Percentiles rank a stretch among this genome's conserved stretches.
phyloP scores from a whole-genome alignment of 1,139 yeast genomes.

The Sugiyamaella sp. region DNA sequence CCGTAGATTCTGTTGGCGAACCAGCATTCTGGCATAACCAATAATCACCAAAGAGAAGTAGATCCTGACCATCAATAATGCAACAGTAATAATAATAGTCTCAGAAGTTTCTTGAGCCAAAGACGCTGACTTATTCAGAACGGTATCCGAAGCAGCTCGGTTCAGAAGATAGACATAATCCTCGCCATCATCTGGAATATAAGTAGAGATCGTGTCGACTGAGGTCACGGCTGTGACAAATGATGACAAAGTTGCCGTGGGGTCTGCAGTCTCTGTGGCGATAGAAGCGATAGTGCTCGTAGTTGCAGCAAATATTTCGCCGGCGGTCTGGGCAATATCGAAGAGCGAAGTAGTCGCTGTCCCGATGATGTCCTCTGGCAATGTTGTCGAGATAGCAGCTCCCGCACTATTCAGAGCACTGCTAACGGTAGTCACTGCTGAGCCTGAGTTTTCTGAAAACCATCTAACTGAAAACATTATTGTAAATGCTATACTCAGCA shows the following conservation, averaged over 20 bases:
- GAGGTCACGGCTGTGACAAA: constrained; percentile 18
- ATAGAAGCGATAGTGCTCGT: constrained; percentile 14
- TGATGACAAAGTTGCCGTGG: background rate
- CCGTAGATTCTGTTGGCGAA: constrained; percentile 41
- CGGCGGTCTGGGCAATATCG: too few relatives aligned
- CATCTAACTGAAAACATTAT: constrained; percentile 73
- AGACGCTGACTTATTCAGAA: constrained; percentile 60
- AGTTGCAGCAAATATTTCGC: constrained; percentile 21
- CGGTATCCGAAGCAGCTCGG: constrained; percentile 15
- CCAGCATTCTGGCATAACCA: constrained; percentile 56
- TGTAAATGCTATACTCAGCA: constrained; percentile 68
- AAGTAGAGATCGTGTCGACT: constrained; percentile 7
- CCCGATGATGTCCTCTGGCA: constrained; percentile 3
- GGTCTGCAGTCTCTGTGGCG: background rate
- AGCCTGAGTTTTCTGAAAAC: constrained; percentile 50
- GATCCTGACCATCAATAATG: constrained; percentile 56
- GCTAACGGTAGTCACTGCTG: background rate
- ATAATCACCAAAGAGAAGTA: constrained; percentile 68
- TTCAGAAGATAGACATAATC: constrained; percentile 1
- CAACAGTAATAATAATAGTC: constrained; percentile 60
- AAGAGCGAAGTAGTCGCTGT: constrained; percentile 15
- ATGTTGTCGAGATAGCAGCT: background rate
- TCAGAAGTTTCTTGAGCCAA: constrained; percentile 70
- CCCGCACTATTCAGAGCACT: background rate
- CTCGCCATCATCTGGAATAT: constrained; percentile 19